Percentiles rank a stretch among this genome's conserved stretches.
These are phyloP conservation scores for Mucor velutinosus DNA, from an alignment of 371 early-diverging fungal genomes.

Conservation along the genomic window DNA sequence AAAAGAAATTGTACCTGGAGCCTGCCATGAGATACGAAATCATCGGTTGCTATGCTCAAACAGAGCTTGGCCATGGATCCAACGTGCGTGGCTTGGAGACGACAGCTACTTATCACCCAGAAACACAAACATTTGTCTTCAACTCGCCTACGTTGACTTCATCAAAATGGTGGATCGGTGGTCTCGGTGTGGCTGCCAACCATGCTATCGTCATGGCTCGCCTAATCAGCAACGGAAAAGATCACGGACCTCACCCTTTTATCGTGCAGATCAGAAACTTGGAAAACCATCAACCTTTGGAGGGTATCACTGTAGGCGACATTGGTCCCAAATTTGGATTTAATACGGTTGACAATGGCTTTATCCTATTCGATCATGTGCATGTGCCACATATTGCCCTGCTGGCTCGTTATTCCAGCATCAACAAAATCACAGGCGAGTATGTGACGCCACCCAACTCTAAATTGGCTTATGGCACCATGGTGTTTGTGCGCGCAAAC, in stretches of 20 bases:
- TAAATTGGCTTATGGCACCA: constrained; percentile 82
- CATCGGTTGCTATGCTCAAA: constrained; percentile 81
- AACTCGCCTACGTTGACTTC: constrained; percentile 78
- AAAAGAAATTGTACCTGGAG: constrained; percentile 60
- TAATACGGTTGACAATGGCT: constrained; percentile 86
- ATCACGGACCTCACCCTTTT: constrained; percentile 76
- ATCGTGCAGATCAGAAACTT: constrained; percentile 75
- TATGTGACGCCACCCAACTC: constrained; percentile 76
- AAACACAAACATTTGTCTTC: constrained; percentile 72
- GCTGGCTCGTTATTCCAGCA: constrained; percentile 70
- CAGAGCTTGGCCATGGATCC: constrained; percentile 76
- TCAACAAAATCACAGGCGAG: constrained; percentile 67
- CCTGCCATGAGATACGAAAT: constrained; percentile 68
- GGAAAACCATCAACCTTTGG: constrained; percentile 63
- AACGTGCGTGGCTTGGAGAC: constrained; percentile 88
- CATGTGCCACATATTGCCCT: constrained; percentile 75
- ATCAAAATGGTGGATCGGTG: constrained; percentile 93
- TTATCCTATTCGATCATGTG: constrained; percentile 71
- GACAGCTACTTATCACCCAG: constrained; percentile 76
- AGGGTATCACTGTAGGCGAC: constrained; percentile 78
- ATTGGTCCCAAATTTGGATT: constrained; percentile 82
- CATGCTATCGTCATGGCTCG: constrained; percentile 83
- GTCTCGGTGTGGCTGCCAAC: constrained; percentile 78
- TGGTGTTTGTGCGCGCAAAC: constrained; percentile 78
- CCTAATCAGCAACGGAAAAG: constrained; percentile 69